Base-by-base conservation (phyloP, 371 early-diverging fungal genomes). In the Mortierella sp. region DNA sequence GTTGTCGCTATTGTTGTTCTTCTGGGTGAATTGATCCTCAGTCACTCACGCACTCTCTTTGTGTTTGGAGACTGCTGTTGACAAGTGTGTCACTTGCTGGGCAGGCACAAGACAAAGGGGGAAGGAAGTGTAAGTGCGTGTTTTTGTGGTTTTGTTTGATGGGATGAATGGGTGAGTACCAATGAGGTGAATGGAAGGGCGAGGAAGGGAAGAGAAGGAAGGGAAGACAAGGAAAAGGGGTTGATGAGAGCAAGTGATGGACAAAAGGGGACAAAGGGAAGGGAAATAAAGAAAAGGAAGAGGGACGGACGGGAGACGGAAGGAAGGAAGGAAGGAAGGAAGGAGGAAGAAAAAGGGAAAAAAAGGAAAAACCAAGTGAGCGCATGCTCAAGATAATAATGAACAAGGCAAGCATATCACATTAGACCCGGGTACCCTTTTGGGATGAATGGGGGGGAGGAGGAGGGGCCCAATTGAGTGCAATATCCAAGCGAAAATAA, bases 1-100 rank as follows among this genome's bases (percentile, higher is more conserved):
- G 16, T 31, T 16, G 57, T 57, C 55, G 70, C 74, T 71, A 57
- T 24, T 73, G 57, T 54, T 57, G 37, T 50, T 26, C 21, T 24
- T 40, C 43, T 46, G 64, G n/a, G 44, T 26, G 31, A 26, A 34
- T 61, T 70, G 54, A 55, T 53, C 55, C 55, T 51, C 50, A 28
- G 26, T 55, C 55, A 26, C 55, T 55, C 55, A 55, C 55, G 4
- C 55, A 26, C 55, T 55, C 1, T 28, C 55, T 55, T 55, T 55
- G 3, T 55, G 55, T 43, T 43, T 43, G 43, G 3, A 5, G 43
- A 5, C 48, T 46, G 48, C 48, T 1, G 48, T 46, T 46, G 8
- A 11, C 48, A 46, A 46, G 43, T 10, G 48, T 46, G 13, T 10
- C 11, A 46, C 13, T 46, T 46, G 48, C 9, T 10, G 13, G 48